Evolutionary conservation across 1,284 basidiomycete species (phyloP), one percentile per base, ranked within the genome.

Genomic region (Erythrobasidium hasegawianum): DNA sequence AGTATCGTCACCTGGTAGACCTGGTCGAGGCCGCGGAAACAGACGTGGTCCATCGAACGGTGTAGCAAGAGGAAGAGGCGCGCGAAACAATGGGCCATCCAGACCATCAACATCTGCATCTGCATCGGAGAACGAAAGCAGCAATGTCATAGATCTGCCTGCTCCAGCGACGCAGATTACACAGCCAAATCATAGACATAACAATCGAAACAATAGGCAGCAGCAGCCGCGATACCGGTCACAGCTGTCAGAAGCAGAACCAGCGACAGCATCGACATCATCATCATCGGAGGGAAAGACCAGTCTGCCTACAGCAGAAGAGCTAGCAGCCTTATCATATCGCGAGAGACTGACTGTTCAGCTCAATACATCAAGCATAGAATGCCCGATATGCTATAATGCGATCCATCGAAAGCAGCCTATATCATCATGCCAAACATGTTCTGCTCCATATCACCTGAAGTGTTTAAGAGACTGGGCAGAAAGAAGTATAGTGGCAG

Each of bases 361-460:
- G 52, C 65, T 74, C 18, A 58, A 66, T 11, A 65, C 64, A 1
- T 68, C 67, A 13, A 67, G 64, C 66, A 71, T 68, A 2, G 89
- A 91, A 74, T 91, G 89, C 73, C 80, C 85, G 0, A 90, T 92
- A 69, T 92, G 89, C 74, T 89, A 89, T 76, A 83, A 81, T 49
- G 69, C 86, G 0, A 85, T 92, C 24, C 83, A 85, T 49, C 86
- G 88, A 1, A 82, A 82, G 0, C 83, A 90, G 58, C 81, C 85
- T 1, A 87, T 85, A 0, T 89, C 89, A 84, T 88, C 87, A 0
- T 90, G 90, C 75, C 85, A 86, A 3, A 86, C 86, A 72, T 92
- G 90, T 72, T 90, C 87, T 85, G 87, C 83, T n/a, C 84, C 86
- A 0, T 89, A 90, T 71, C 89, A 92, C 76, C 79, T 90, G 40